Percentiles rank a stretch among this genome's conserved stretches.
These are phyloP conservation scores for Meira miltonrushii DNA, from an alignment of 1,284 basidiomycete genomes.

Conservation along the genomic window DNA sequence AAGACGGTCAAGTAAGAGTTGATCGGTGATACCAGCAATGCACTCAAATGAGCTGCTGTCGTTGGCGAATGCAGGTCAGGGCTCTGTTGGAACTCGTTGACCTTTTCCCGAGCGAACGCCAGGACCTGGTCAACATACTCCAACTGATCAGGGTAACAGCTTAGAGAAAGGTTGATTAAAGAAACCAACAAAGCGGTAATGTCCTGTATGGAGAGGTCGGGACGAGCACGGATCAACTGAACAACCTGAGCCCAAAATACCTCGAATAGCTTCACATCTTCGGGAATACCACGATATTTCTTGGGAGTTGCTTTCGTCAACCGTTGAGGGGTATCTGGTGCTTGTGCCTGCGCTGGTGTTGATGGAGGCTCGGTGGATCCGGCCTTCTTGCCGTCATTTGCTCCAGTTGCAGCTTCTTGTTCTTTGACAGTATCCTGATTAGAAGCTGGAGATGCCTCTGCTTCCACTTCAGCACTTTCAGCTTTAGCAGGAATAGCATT, in stretches of 20 bases:
- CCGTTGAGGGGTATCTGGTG: neutral
- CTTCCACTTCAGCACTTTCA: constrained; percentile 13
- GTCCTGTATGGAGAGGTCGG: constrained; percentile 49
- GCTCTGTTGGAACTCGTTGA: constrained; percentile 25
- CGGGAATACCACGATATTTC: constrained; percentile 50
- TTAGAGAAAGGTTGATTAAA: constrained; percentile 45
- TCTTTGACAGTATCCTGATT: neutral
- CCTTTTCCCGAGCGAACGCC: constrained; percentile 44
- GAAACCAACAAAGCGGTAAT: constrained; percentile 47
- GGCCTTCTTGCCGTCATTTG: constrained; percentile 4
- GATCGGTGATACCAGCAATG: constrained; percentile 46
- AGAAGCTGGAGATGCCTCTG: constrained; percentile 16
- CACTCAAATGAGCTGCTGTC: constrained; percentile 37
- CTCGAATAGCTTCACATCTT: constrained; percentile 49
- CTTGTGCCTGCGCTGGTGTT: constrained; percentile 4
- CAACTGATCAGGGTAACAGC: constrained; percentile 50
- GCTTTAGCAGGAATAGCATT: constrained; percentile 14
- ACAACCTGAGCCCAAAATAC: constrained; percentile 52
- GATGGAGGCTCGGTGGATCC: neutral
- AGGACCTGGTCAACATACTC: constrained; percentile 52
- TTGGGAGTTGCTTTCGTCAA: constrained; percentile 21
- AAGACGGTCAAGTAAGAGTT: constrained; percentile 44
- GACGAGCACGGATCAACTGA: constrained; percentile 47
- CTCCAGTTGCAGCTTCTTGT: neutral
- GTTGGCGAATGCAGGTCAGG: constrained; percentile 35